Evolutionary conservation across 2,329 filamentous ascomycete species (phyloP), one percentile per base, ranked within the genome.

Genomic region (Zalaria obscura): DNA sequence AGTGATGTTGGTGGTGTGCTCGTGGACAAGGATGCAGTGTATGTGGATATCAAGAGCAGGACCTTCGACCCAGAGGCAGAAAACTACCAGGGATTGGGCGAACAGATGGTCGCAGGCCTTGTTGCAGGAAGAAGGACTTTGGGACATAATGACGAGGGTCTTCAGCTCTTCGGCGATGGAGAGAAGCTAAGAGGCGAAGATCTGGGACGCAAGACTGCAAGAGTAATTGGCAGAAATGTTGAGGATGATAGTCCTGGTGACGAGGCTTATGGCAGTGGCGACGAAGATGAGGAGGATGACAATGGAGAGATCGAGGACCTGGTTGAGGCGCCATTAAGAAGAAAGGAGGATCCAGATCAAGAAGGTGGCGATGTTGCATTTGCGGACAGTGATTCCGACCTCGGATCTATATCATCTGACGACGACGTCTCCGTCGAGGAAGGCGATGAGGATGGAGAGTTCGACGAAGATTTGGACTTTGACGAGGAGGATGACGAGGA

Each of bases 11-110:
- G 88, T 49, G 91, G 91, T 53, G 76, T 98, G 8, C 79, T 96
- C 57, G 89, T 98, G 40, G 91, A 98, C 51, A 93, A 93, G 46
- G 91, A 98, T 62, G 88, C 89, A 5, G 88, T 98, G 32, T 98
- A 93, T 66, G 95, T 82, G 47, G 76, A 82, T 53, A 64, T 82
- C 35, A 81, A 79, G 56, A 76, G 74, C 9, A 68, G 72, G 27
- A 93, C 76, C 3, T 95, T 98, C 49, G 67, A 78, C 47, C 78
- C 84, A 7, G 73, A 64, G 1, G 73, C 72, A 4, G 68, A 69
- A 9, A 65, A 76, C 27, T 83, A 94, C 51, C 77, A 85, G 36
- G 91, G 91, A n/a, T 72, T 96, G 41, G 91, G 91, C 34, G 91
- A 98, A 59, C 87, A 95, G 61, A 76, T 98, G 61, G 91, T 98